A percentile compares a stretch with the other conserved stretches of the same genome.
Evolutionary conservation across 2,329 filamentous ascomycete species (phyloP).

Genomic region (Didymella arachidicola): DNA sequence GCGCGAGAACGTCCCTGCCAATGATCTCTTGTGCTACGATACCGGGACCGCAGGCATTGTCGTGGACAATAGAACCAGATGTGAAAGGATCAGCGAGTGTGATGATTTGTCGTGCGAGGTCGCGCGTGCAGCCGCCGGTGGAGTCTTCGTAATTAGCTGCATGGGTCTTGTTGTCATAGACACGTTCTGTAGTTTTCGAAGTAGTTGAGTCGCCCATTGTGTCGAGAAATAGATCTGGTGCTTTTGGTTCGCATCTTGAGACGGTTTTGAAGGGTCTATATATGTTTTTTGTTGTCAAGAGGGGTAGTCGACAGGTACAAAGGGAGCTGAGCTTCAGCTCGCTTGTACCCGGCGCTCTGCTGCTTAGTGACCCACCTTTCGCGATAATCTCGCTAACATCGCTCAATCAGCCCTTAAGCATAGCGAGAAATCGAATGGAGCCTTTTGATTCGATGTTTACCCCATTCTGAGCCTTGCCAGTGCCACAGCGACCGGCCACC

Average conservation of each 20-base stretch:
- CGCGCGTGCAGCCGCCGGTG: not conserved
- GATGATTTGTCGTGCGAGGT: not conserved
- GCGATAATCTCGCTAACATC: not conserved
- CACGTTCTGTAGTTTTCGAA: not conserved
- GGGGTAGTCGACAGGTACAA: not conserved
- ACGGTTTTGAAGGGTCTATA: not conserved
- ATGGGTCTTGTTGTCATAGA: not conserved
- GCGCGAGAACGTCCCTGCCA: not conserved
- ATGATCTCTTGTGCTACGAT: not conserved
- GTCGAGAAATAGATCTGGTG: not conserved
- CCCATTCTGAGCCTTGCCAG: not conserved
- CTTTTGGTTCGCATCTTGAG: not conserved
- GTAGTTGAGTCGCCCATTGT: conserved; percentile 3
- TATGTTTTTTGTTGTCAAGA: not conserved
- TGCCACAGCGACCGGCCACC: not conserved
- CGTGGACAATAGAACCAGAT: not conserved
- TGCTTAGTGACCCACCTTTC: not conserved
- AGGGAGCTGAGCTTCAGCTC: conserved; percentile 15
- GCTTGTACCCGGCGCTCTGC: conserved; percentile 1
- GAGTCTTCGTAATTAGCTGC: not conserved
- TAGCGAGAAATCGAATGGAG: not conserved
- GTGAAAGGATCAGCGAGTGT: not conserved
- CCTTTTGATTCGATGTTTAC: not conserved
- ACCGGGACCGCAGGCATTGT: not conserved
- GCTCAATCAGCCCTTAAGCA: not conserved